These are phyloP conservation scores for Cryptococcus hybrid DNA, from an alignment of 1,284 basidiomycete species.

Conservation along the genomic window DNA sequence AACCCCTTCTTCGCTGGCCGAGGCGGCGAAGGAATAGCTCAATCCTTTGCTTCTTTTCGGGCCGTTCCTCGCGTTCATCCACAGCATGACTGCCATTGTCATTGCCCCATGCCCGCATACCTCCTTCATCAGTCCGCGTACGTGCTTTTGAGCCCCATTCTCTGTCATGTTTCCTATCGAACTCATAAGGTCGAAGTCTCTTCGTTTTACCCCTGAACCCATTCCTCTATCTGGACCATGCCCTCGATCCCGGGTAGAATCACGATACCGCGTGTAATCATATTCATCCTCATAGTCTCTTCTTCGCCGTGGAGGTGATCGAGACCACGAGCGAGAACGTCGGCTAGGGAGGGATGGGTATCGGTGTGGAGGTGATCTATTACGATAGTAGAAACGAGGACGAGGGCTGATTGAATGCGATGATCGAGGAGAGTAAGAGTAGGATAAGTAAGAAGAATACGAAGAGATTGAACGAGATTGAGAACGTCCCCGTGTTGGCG, in stretches of 20 bases:
- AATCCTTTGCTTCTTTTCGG: neutral
- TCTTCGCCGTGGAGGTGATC: slow-evolving; percentile 6
- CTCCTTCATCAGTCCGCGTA: no score
- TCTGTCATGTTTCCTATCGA: no score
- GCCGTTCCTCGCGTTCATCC: no score
- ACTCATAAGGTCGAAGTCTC: no score
- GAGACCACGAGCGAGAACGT: slow-evolving; percentile 7
- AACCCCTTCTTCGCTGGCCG: neutral
- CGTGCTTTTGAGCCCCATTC: no score
- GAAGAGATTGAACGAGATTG: slow-evolving; percentile 2
- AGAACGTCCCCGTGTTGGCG: neutral
- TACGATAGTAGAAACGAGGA: neutral
- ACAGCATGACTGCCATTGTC: no score
- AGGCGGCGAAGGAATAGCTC: neutral
- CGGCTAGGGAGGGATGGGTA: neutral
- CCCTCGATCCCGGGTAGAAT: neutral
- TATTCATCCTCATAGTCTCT: neutral
- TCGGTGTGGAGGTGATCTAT: slow-evolving; percentile 4
- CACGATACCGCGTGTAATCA: neutral
- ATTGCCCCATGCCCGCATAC: no score
- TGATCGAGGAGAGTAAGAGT: slow-evolving; percentile 19
- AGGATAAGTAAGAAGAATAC: neutral
- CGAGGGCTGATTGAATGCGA: slow-evolving; percentile 1
- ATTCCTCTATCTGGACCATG: neutral
- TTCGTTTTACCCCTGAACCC: no score